Evolutionary conservation across 192 early-diverging fungal species (phyloP).

Genomic region (Coemansia sp.): DNA sequence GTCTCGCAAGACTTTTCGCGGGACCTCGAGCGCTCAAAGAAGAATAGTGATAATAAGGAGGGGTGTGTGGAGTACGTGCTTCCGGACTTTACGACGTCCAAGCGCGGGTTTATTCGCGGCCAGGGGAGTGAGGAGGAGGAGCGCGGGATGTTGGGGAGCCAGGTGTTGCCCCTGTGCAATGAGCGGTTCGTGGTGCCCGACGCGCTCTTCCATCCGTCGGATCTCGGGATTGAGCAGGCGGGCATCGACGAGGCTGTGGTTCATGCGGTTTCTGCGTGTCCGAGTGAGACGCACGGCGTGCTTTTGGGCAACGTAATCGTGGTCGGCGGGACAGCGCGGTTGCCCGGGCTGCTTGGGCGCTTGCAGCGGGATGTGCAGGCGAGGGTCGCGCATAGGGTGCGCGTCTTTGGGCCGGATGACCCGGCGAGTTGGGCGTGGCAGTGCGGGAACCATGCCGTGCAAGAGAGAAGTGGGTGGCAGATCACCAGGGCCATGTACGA

Average conservation of each 20-base stretch:
- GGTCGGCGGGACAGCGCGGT: conserved; percentile 90
- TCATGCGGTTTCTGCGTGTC: conserved; percentile 90
- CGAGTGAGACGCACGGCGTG: conserved; percentile 82
- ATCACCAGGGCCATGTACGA: conserved; percentile 26
- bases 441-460: too few relatives aligned
- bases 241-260: conserved; percentile 93
- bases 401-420: conserved; percentile 2
- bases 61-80: conserved; percentile 46
- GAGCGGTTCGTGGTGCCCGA: conserved; percentile 97
- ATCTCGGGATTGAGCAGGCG: conserved; percentile 85
- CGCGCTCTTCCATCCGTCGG: conserved; percentile 92
- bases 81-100: conserved; percentile 34
- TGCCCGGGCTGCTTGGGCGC: conserved; percentile 87
- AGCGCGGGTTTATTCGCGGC: conserved; percentile 30
- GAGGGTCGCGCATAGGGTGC: conserved; percentile 63
- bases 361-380: conserved; percentile 94
- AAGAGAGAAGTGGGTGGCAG: conserved; percentile 18
- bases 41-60: too few relatives aligned
- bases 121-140: conserved; percentile 48
- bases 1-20: conserved; percentile 64
- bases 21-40: conserved; percentile 69
- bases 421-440: conserved; percentile 27
- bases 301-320: conserved; percentile 91
- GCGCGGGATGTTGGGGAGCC: too few relatives aligned
- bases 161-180: conserved; percentile 94